A percentile compares a stretch with the other conserved stretches of the same genome.
Evolutionary conservation across 306 rosid genomes (phyloP).

Genomic region (Elaeagnus macrophylla): DNA sequence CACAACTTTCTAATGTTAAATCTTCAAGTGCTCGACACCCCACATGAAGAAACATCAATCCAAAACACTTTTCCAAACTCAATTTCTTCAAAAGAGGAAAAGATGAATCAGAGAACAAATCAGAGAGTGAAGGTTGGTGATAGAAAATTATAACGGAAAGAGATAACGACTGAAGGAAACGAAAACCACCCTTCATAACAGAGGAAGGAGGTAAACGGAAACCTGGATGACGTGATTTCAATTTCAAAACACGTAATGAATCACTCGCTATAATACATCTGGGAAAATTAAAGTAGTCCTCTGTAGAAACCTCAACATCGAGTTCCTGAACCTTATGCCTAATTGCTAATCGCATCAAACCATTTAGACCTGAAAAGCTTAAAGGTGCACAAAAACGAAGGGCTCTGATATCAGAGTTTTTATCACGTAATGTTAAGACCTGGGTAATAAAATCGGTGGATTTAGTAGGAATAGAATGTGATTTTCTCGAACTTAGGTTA

Average conservation of each 20-base stretch:
- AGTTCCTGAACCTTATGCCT: constrained; percentile 51
- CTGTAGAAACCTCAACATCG: constrained; percentile 43
- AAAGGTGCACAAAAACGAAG: constrained; percentile 49
- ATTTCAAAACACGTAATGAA: constrained; percentile 30
- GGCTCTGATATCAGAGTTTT: constrained; percentile 38
- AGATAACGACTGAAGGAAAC: constrained; percentile 36
- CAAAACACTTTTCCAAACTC: constrained; percentile 38
- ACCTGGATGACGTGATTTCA: constrained; percentile 42
- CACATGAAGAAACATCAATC: constrained; percentile 41
- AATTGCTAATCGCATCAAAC: constrained; percentile 51
- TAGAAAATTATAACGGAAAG: constrained; percentile 31
- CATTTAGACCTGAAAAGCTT: constrained; percentile 52
- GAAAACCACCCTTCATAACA: constrained; percentile 44
- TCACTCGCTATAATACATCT: constrained; percentile 47
- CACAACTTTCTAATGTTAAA: constrained; percentile 42
- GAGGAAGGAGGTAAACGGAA: constrained; percentile 69
- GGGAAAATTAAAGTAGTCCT: constrained; percentile 65
- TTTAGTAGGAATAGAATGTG: constrained; percentile 10
- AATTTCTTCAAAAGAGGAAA: constrained; percentile 50
- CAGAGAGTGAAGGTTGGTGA: constrained; percentile 41
- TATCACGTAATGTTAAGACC: constrained; percentile 40
- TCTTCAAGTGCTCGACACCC: constrained; percentile 41
- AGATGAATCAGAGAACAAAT: constrained; percentile 44
- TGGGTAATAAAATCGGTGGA: constrained; percentile 37
- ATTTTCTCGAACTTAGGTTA: background rate